Evolutionary conservation across 768 basidiomycete genomes (phyloP).

Genomic region (Pseudohyphozyma bogoriensis): DNA sequence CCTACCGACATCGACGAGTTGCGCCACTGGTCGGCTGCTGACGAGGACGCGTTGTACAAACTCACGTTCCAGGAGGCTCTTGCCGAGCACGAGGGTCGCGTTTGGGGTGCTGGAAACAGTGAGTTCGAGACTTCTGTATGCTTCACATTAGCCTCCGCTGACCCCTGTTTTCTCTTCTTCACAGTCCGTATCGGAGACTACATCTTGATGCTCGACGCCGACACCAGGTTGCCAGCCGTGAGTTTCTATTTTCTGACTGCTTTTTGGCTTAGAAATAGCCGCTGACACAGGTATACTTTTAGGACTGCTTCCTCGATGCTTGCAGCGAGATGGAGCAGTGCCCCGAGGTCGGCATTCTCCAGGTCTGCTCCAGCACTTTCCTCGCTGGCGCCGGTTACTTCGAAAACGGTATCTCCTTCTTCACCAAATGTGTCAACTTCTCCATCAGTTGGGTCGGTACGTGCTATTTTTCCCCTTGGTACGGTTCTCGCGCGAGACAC

Average conservation of each 20-base stretch:
- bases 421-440: conserved; percentile 69
- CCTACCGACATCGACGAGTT: conserved; percentile 31
- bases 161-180: too few relatives aligned
- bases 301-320: conserved; percentile 82
- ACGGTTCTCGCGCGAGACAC: conserved; percentile 13
- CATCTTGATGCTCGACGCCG: conserved; percentile 47
- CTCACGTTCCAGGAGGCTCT: conserved; percentile 62
- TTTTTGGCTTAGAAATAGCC: neutral
- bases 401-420: conserved; percentile 79
- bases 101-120: conserved; percentile 59
- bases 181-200: conserved; percentile 64
- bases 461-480: neutral
- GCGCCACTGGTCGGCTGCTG: conserved; percentile 55
- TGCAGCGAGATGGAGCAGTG: conserved; percentile 72
- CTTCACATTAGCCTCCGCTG: neutral
- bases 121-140: too few relatives aligned
- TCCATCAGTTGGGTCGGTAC: neutral
- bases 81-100: conserved; percentile 53
- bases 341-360: conserved; percentile 76
- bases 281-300: conserved; percentile 46
- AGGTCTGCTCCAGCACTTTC: conserved; percentile 83
- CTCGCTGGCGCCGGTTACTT: conserved; percentile 80
- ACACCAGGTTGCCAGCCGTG: neutral
- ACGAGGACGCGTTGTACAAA: conserved; percentile 55
- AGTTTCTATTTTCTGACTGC: neutral